Base-by-base conservation (phyloP, 2,329 filamentous ascomycete genomes). In the Colletotrichum tropicicola region DNA sequence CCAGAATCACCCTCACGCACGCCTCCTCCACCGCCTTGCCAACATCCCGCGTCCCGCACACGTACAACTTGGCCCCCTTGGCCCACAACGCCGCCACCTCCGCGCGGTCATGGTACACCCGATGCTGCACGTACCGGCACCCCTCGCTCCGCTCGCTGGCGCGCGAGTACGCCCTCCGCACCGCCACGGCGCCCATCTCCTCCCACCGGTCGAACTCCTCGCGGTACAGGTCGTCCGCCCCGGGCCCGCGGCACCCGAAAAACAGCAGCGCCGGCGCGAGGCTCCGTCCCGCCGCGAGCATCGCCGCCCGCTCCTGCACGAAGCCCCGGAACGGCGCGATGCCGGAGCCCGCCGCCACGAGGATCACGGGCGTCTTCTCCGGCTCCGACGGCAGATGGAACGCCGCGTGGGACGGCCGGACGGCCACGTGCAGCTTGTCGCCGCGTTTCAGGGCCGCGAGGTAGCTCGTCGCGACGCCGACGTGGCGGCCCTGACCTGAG, bases 381-480 rank as follows among this genome's bases (percentile, higher is more conserved):
- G 69, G 58, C 3, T 75, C 72, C 12, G 73, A 66, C 0, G 82
- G 83, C 0, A 84, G 76, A 57, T 80, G 80, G 74, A 85, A 85
- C 1, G 66, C 66, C 71, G 5, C 68, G n/a, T 63, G 75, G 0
- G 80, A 79, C 3, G 76, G 77, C 2, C 81, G 79, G 17, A 84
- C 77, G 0, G 89, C 72, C 77, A 92, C 77, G 56, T 82, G 77
- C 6, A 86, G 72, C 48, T 78, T 75, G 69, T 86, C 80, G 39
- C 77, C 77, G 0, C 76, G 51, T 3, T 74, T 73, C 0, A 89
- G 79, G 0, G 78, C 77, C 2, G 85, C 81, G 9, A 92, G 82
- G 74, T 89, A 91, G 59, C 79, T 85, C 0, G 87, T 87, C 2
- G 89, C 86, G 2, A 91, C 88, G 53, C 89, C 89, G 6, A 85